Conservation (phyloP, 2,329 filamentous ascomycete genomes). For the Colletotrichum horii region DNA sequence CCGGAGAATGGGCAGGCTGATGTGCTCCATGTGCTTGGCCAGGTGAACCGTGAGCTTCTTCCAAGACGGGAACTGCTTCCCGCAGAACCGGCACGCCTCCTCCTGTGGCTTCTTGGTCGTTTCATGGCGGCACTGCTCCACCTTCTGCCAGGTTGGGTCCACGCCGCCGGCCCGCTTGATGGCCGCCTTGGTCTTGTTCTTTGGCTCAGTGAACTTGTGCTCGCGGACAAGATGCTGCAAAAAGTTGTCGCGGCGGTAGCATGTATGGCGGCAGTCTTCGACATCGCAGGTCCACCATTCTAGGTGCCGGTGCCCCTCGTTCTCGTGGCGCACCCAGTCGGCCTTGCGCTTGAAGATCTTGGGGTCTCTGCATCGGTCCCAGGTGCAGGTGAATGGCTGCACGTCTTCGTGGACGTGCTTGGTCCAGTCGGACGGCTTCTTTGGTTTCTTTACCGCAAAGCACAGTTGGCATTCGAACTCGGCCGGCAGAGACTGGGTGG, state of each 20-base stretch:
- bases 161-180: conserved; percentile 62
- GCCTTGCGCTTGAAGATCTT: conserved; percentile 96
- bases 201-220: conserved; percentile 85
- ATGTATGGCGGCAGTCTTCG: conserved; percentile 80
- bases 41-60: conserved; percentile 94
- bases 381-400: conserved; percentile 92
- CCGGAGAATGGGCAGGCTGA: conserved; percentile 79
- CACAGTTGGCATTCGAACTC: conserved; percentile 91
- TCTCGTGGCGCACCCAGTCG: conserved; percentile 94
- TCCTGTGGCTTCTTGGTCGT: conserved; percentile 70
- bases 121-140: conserved; percentile 78
- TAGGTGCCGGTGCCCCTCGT: conserved; percentile 85
- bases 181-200: conserved; percentile 74
- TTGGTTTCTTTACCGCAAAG: conserved; percentile 83
- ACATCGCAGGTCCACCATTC: conserved; percentile 91
- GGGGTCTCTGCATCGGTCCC: conserved; percentile 79
- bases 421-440: conserved; percentile 95
- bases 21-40: conserved; percentile 92
- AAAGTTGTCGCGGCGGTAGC: conserved; percentile 91
- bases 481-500: conserved; percentile 76
- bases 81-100: conserved; percentile 88
- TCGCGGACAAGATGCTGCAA: conserved; percentile 90
- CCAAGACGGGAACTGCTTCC: conserved; percentile 80
- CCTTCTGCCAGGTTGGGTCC: conserved; percentile 76
- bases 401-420: conserved; percentile 96